Percentiles rank a stretch among this genome's conserved stretches.
phyloP scores from a whole-genome alignment of 306 rosid species.

The Ceratonia siliqua region DNA sequence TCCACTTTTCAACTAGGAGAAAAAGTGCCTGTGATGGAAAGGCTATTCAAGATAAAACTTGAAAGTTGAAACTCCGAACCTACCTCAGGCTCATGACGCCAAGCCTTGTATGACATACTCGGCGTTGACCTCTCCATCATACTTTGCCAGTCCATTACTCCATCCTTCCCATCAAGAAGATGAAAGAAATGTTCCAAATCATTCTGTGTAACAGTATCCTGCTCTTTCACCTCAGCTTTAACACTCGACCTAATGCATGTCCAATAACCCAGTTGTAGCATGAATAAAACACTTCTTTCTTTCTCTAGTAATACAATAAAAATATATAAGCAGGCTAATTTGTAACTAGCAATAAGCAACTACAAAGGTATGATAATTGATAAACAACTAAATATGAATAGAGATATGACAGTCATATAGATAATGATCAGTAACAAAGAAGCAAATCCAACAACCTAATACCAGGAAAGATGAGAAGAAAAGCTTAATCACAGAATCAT shows the following conservation, averaged over 20 bases:
- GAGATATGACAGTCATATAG: not conserved
- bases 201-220: conserved; percentile 60
- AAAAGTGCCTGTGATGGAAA: conserved; percentile 21
- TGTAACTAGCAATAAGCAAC: conserved; percentile 10
- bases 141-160: conserved; percentile 81
- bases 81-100: conserved; percentile 98
- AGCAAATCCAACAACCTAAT: not conserved
- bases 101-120: conserved; percentile 78
- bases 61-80: conserved; percentile 32
- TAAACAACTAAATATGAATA: not conserved
- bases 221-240: conserved; percentile 49
- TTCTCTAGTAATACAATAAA: conserved; percentile 2
- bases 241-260: conserved; percentile 40
- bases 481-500: not conserved
- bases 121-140: conserved; percentile 77
- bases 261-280: conserved; percentile 29
- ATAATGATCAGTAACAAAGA: conserved; percentile 4
- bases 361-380: not conserved
- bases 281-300: conserved; percentile 22
- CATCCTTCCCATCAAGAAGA: conserved; percentile 70
- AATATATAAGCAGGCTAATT: not conserved
- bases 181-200: conserved; percentile 80
- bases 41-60: conserved; percentile 7
- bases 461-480: not conserved
- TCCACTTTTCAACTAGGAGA: conserved; percentile 8